These are phyloP conservation scores for Hypoxylon fragiforme DNA, from an alignment of 495 filamentous ascomycete genomes.

Conservation along the genomic window DNA sequence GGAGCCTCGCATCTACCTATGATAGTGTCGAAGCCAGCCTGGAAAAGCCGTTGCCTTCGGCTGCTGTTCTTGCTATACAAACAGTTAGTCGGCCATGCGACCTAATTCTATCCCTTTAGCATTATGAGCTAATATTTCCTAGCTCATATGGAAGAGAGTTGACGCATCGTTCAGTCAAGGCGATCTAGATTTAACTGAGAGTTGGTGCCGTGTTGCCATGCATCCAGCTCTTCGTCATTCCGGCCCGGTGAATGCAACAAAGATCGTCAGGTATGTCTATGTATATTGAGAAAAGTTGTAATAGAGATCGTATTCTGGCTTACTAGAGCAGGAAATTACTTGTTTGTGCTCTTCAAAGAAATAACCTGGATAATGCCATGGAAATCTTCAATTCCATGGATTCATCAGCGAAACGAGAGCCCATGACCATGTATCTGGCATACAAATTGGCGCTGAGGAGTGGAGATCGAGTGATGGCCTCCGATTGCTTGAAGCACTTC, in stretches of 20 bases:
- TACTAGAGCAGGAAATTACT: conserved; percentile 65
- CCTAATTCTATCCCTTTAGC: not conserved
- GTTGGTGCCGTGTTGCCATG: conserved; percentile 74
- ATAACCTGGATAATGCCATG: conserved; percentile 56
- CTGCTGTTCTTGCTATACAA: conserved; percentile 70
- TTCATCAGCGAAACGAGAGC: conserved; percentile 55
- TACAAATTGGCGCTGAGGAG: conserved; percentile 72
- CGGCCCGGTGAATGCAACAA: conserved; percentile 63
- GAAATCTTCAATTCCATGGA: conserved; percentile 65
- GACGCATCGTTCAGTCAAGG: conserved; percentile 59
- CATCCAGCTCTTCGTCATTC: conserved; percentile 66
- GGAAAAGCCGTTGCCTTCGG: conserved; percentile 48
- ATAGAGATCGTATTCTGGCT: conserved; percentile 6
- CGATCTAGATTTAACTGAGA: conserved; percentile 58
- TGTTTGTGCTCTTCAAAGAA: conserved; percentile 61
- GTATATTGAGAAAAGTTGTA: not conserved
- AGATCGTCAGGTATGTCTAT: conserved; percentile 65
- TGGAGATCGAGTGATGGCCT: conserved; percentile 60
- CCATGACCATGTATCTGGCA: conserved; percentile 69
- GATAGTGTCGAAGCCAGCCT: conserved; percentile 28
- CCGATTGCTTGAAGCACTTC: conserved; percentile 29
- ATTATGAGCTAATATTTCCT: conserved; percentile 23
- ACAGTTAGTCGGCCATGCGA: conserved; percentile 52
- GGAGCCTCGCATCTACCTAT: conserved; percentile 23
- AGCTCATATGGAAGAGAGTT: conserved; percentile 79